phyloP scores from a whole-genome alignment of 2,329 filamentous ascomycete species.

The Ophiostoma sp. region DNA sequence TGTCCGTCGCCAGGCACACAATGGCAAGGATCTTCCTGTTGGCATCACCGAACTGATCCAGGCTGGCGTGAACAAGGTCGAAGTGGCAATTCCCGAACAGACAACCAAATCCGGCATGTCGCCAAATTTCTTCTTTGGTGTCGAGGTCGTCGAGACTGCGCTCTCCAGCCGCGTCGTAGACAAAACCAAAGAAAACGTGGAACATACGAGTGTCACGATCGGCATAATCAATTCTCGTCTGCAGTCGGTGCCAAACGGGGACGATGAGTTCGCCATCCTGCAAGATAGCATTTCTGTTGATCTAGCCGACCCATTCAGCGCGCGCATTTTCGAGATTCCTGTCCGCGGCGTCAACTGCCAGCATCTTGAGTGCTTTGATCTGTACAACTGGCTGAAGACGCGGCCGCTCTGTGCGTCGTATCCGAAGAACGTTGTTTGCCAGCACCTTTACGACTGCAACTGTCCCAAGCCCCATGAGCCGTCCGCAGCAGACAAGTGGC shows the following conservation, averaged over 20 bases:
- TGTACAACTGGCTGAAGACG: conserved; percentile 75
- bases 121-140: conserved; percentile 52
- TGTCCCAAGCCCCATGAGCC: conserved; percentile 48
- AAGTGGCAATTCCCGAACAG: conserved; percentile 48
- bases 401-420: conserved; percentile 51
- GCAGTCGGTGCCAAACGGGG: conserved; percentile 38
- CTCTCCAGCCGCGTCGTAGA: conserved; percentile 47
- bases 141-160: conserved; percentile 67
- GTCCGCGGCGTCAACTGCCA: conserved; percentile 68
- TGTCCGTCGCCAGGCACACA: conserved; percentile 66
- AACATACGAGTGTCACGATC: conserved; percentile 52
- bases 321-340: conserved; percentile 66
- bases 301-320: conserved; percentile 67
- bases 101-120: conserved; percentile 23
- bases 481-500: conserved; percentile 70
- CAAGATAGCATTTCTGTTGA: conserved; percentile 61
- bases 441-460: conserved; percentile 39
- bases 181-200: conserved; percentile 40
- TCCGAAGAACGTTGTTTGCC: conserved; percentile 36
- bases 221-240: conserved; percentile 56
- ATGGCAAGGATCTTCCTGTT: conserved; percentile 72
- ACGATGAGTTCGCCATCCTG: conserved; percentile 65
- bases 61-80: conserved; percentile 62
- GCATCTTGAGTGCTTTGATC: conserved; percentile 88
- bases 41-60: conserved; percentile 67